phyloP scores from a whole-genome alignment of 2,329 filamentous ascomycete genomes.

The Delphinella strobiligena region DNA sequence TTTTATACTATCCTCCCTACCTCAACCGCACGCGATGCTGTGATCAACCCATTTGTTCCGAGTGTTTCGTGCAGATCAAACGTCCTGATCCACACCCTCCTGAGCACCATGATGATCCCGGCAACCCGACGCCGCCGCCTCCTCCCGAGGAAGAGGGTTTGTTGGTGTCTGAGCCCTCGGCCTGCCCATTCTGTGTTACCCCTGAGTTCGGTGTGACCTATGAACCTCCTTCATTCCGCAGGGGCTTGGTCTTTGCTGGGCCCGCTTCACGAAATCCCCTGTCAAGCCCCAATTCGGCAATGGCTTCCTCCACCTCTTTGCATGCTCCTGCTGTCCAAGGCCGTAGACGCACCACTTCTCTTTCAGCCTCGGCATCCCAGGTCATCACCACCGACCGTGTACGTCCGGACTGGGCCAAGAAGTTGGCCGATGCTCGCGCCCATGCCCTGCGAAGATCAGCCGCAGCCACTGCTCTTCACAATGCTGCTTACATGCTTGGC shows the following conservation, averaged over 20 bases:
- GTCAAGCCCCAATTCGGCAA: constrained; percentile 51
- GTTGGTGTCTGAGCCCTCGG: constrained; percentile 80
- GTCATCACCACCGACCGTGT: constrained; percentile 90
- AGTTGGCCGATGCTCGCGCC: constrained; percentile 70
- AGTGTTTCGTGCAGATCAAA: constrained; percentile 98
- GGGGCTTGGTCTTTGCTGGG: constrained; percentile 60
- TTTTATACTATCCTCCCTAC: constrained; percentile 88
- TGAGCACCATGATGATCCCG: constrained; percentile 50
- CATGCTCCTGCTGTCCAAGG: constrained; percentile 28
- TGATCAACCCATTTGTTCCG: constrained; percentile 91
- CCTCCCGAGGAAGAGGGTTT: constrained; percentile 42
- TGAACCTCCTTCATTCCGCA: constrained; percentile 73
- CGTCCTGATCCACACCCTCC: constrained; percentile 81
- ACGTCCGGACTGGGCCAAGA: constrained; percentile 87
- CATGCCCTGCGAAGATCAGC: constrained; percentile 79
- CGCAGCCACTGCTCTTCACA: constrained; percentile 86
- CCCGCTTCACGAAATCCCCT: constrained; percentile 28
- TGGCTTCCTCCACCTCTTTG: constrained; percentile 78
- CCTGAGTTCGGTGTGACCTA: constrained; percentile 96
- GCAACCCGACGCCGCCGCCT: constrained; percentile 14
- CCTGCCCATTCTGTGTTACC: constrained; percentile 90
- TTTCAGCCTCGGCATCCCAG: constrained; percentile 72
- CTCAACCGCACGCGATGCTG: constrained; percentile 92
- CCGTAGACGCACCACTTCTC: constrained; percentile 50
- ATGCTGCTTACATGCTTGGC: constrained; percentile 82